Conservation (phyloP, 1,284 basidiomycete species). For the Salmacisia buchloeana region DNA sequence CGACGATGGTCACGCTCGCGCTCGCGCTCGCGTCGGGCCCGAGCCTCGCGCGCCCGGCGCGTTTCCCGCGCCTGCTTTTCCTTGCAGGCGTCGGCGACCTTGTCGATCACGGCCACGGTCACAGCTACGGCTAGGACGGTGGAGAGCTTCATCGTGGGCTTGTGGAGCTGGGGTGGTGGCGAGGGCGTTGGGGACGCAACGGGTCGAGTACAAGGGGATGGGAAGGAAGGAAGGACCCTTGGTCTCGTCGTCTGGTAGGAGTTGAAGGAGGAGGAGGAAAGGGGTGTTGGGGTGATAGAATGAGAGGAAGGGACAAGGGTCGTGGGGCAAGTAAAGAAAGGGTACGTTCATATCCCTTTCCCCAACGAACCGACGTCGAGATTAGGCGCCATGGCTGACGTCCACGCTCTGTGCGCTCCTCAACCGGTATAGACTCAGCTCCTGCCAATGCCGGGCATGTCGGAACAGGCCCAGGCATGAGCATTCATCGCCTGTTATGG, state of each 20-base stretch:
- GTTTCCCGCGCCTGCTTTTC: too few relatives aligned
- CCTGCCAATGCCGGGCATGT: too few relatives aligned
- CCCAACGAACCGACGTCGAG: too few relatives aligned
- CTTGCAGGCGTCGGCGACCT: not conserved
- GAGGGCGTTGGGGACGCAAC: not conserved
- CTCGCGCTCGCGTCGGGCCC: not conserved
- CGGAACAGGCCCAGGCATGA: too few relatives aligned
- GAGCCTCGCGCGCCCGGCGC: too few relatives aligned
- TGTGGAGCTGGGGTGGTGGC: not conserved
- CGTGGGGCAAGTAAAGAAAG: too few relatives aligned
- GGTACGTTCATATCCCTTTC: too few relatives aligned
- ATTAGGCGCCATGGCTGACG: too few relatives aligned
- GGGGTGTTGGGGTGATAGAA: not conserved
- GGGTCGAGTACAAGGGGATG: too few relatives aligned
- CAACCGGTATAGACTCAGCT: too few relatives aligned
- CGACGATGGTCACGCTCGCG: not conserved
- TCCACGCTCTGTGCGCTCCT: too few relatives aligned
- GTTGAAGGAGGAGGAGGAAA: not conserved
- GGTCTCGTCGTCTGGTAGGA: not conserved
- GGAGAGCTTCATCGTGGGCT: not conserved
- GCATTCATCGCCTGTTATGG: too few relatives aligned
- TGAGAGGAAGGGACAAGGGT: not conserved
- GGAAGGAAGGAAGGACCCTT: not conserved
- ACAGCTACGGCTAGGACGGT: conserved; percentile 4
- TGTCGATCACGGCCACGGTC: conserved; percentile 2